A percentile compares a stretch with the other conserved stretches of the same genome.
phyloP scores from a whole-genome alignment of 2,329 filamentous ascomycete genomes.

The Penicillium hordei region DNA sequence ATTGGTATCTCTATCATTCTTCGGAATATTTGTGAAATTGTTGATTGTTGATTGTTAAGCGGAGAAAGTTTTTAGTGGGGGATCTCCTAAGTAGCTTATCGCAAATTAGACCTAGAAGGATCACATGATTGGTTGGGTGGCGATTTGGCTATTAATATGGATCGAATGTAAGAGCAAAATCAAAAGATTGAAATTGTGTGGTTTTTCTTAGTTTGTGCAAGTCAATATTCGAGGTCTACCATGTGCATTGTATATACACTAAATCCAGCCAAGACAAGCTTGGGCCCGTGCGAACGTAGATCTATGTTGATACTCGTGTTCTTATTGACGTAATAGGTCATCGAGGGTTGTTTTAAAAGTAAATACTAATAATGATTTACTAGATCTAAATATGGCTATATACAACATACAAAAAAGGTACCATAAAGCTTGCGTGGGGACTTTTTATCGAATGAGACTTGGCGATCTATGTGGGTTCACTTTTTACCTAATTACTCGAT shows the following conservation, averaged over 20 bases:
- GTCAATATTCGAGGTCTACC: neutral
- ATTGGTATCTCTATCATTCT: conserved; percentile 15
- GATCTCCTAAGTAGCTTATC: conserved; percentile 7
- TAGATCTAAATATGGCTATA: neutral
- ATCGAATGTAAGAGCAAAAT: neutral
- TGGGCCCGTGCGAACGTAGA: conserved; percentile 7
- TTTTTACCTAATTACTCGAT: conserved; percentile 1
- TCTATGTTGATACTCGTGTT: neutral
- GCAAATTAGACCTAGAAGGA: conserved; percentile 1
- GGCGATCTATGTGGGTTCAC: conserved; percentile 1
- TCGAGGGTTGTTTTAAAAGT: neutral
- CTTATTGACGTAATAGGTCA: neutral
- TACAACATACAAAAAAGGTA: neutral
- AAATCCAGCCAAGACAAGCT: conserved; percentile 1
- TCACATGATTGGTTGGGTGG: conserved; percentile 8
- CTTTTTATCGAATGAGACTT: neutral
- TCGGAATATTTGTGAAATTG: neutral
- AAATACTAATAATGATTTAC: neutral
- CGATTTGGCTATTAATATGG: neutral
- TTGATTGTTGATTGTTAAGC: neutral
- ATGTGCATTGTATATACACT: neutral
- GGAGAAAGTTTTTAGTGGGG: conserved; percentile 7
- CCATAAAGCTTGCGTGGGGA: neutral
- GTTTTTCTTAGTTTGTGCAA: neutral
- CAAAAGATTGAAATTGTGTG: neutral